Evolutionary conservation across 2,329 filamentous ascomycete genomes (phyloP), one percentile per base, ranked within the genome.

Genomic region (Nectriaceae sp.): DNA sequence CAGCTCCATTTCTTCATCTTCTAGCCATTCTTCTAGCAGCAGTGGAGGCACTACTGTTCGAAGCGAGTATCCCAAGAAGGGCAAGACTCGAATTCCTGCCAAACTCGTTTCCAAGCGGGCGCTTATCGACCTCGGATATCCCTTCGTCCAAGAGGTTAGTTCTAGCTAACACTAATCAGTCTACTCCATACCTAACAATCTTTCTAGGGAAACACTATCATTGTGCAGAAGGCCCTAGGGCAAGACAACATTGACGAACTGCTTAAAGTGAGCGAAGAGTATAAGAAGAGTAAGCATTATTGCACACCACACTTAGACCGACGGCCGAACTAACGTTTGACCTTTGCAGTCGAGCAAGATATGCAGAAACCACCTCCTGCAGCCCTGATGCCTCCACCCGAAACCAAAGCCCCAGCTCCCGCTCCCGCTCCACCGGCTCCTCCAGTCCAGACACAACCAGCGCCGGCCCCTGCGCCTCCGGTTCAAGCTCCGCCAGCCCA

Each of bases 201-300:
- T 20, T 10, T 1, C 4, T 49, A 94, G 89, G 90, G 88, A 33
- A 86, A 88, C 57, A 88, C 87, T 19, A 84, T 94, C 59, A 82
- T 96, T 44, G 84, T 97, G 26, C 84, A 88, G 59, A 87, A 89
- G 64, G 92, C 93, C 10, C 78, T 97, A 4, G 89, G 90, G 15
- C 92, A 95, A 60, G 84, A 93, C 16, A 90, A 96, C 60, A 97
- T 97, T 54, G 91, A 97, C 59, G 88, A 95, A 62, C 78, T 97
- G 38, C 88, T 97, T 60, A 87, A 84, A 61, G 76, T 91, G 42
- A 95, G 90, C 68, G 88, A 91, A 62, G 84, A 87, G 24, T 91
- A 90, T 70, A 85, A 80, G 64, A 79, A 80, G 63, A 75, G 79
- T 82, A 61, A 63, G 75, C 62, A n/a, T n/a, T n/a, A n/a, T n/a